Percentiles rank a stretch among this genome's conserved stretches.
phyloP scores from a whole-genome alignment of 2,329 filamentous ascomycete genomes.

The Nothomitra cinnamomea region DNA sequence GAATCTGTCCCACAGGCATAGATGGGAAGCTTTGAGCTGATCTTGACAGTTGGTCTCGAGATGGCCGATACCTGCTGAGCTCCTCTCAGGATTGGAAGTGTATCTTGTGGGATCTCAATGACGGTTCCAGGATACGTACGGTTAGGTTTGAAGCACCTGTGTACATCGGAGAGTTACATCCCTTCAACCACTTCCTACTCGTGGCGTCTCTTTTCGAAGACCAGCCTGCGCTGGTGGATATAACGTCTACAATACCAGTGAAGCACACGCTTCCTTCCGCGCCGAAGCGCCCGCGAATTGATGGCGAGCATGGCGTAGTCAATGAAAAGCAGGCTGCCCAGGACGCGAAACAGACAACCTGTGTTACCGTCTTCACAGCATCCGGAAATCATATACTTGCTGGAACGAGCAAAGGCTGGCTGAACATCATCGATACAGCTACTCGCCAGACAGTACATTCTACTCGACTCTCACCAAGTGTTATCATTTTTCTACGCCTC shows the following conservation, averaged over 20 bases:
- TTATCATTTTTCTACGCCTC: slow-evolving; percentile 74
- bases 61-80: slow-evolving; percentile 79
- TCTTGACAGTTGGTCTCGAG: slow-evolving; percentile 60
- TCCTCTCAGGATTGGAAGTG: slow-evolving; percentile 94
- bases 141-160: slow-evolving; percentile 85
- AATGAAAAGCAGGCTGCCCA: slow-evolving; percentile 78
- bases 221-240: slow-evolving; percentile 73
- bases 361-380: slow-evolving; percentile 74
- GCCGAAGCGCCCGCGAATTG: slow-evolving; percentile 55
- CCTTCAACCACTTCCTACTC: slow-evolving; percentile 79
- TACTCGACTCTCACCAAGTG: slow-evolving; percentile 69
- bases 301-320: slow-evolving; percentile 46
- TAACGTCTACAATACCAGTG: slow-evolving; percentile 48
- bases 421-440: slow-evolving; percentile 82
- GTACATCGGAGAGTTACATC: slow-evolving; percentile 91
- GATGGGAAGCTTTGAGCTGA: slow-evolving; percentile 2
- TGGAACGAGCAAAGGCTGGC: slow-evolving; percentile 86
- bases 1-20: background rate
- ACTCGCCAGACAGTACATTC: slow-evolving; percentile 76
- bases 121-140: slow-evolving; percentile 56
- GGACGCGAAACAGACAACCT: slow-evolving; percentile 89
- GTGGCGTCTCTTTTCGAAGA: slow-evolving; percentile 90
- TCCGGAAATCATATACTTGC: slow-evolving; percentile 78
- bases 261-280: slow-evolving; percentile 68
- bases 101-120: slow-evolving; percentile 81